Conservation (phyloP, 1,284 basidiomycete species). For the Anthracocystis panici-leucophaei region DNA sequence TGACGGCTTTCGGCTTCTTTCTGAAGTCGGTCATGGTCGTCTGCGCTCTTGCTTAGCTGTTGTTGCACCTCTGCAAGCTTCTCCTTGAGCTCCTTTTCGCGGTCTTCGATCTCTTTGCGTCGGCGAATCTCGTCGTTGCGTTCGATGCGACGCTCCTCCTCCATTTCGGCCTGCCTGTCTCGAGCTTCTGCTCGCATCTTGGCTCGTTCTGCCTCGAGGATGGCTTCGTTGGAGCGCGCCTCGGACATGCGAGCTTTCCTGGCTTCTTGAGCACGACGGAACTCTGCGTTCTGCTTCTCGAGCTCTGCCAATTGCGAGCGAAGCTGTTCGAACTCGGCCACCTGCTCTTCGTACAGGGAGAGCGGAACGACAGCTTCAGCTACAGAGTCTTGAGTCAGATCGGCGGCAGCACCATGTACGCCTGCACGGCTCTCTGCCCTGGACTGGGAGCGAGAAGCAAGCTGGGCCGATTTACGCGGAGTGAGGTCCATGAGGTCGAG, state of each 20-base stretch:
- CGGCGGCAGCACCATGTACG: constrained; percentile 16
- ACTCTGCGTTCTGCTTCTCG: constrained; percentile 50
- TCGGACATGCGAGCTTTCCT: constrained; percentile 41
- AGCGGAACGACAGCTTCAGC: constrained; percentile 54
- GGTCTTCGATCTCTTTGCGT: constrained; percentile 53
- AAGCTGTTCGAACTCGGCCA: constrained; percentile 66
- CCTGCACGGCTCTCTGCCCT: constrained; percentile 45
- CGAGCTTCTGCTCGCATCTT: constrained; percentile 74
- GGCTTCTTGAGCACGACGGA: constrained; percentile 46
- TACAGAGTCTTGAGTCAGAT: constrained; percentile 44
- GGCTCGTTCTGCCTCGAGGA: constrained; percentile 70
- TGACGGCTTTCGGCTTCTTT: constrained; percentile 67
- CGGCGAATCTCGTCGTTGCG: constrained; percentile 61
- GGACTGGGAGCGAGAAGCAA: constrained; percentile 39
- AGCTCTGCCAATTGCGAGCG: constrained; percentile 59
- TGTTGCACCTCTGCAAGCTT: constrained; percentile 59
- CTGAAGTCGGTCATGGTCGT: constrained; percentile 71
- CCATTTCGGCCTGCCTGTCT: constrained; percentile 73
- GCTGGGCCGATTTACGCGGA: constrained; percentile 45
- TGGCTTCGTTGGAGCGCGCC: constrained; percentile 37
- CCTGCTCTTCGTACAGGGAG: constrained; percentile 68
- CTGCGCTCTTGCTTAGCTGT: constrained; percentile 71
- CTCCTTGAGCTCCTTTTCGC: constrained; percentile 42
- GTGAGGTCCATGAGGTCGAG: constrained; percentile 58
- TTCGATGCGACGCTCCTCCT: constrained; percentile 58